Evolutionary conservation across 441 rosid genomes (phyloP), one percentile per base, ranked within the genome.

Genomic region (Erodium moschatum): DNA sequence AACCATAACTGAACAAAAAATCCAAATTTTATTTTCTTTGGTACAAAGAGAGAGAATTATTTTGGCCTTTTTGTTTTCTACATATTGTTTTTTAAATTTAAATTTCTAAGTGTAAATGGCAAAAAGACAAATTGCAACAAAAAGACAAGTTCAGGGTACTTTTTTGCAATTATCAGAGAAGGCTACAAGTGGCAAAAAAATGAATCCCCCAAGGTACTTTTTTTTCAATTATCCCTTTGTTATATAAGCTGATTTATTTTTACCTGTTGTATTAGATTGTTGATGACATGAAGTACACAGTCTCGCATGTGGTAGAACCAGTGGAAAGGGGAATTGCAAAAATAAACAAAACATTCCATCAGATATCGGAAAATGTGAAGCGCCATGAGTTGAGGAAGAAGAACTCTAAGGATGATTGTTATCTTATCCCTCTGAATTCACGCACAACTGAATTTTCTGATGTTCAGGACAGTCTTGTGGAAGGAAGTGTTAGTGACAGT

Each of bases 201-300:
- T 29, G 31, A 29, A 29, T 29, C 2, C 31, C 31, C 31, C 31
- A 1, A 4, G 31, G 31, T 29, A 29, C 2, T 29, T 29, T 29
- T 29, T 29, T 29, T 29, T 3, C 31, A 0, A 29, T 29, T 29
- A 3, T 29, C 31, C 31, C 31, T 29, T 29, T 29, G 6, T 35
- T 35, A 35, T 35, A 3, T 52, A 15, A 52, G 7, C 64, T 35
- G 12, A 1, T 60, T 19, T 11, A 24, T 67, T 0, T 56, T 66
- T 50, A 0, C 69, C 12, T 73, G 29, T 63, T 69, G 31, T 29
- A 1, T 63, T 81, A 92, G 98, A 92, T 92, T 75, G 97, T 80
- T 67, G 98, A 90, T 74, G 98, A 92, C 84, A 90, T 92, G 98
- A 92, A 86, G 84, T 92, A 87, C 73, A 92, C 98, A 18, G 97